These are phyloP conservation scores for Rosa chinensis DNA, from an alignment of 306 rosid species.

Conservation along the genomic window DNA sequence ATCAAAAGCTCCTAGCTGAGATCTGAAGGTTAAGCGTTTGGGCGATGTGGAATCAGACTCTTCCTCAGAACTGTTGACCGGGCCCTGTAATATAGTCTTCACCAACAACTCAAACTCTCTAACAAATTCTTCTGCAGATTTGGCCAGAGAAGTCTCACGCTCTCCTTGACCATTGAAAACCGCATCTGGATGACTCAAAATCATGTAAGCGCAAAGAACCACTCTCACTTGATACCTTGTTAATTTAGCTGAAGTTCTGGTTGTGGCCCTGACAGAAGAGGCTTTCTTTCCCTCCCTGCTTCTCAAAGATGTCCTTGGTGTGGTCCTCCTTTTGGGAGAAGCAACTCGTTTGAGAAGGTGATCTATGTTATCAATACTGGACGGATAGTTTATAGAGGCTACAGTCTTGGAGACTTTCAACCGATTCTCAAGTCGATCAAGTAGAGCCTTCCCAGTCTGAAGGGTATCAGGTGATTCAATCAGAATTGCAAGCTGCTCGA, in stretches of 20 bases:
- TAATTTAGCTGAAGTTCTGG: constrained; percentile 39
- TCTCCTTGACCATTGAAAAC: constrained; percentile 81
- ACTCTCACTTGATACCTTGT: constrained; percentile 87
- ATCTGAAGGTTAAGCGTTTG: constrained; percentile 67
- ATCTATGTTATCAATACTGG: constrained; percentile 75
- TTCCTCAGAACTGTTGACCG: constrained; percentile 56
- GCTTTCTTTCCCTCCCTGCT: constrained; percentile 51
- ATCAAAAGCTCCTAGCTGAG: constrained; percentile 84
- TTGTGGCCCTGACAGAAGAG: constrained; percentile 33
- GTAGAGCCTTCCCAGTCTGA: constrained; percentile 67
- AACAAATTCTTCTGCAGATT: constrained; percentile 74
- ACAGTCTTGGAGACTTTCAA: constrained; percentile 55
- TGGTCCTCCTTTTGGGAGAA: constrained; percentile 68
- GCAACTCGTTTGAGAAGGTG: constrained; percentile 89
- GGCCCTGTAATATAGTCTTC: constrained; percentile 70
- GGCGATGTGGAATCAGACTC: constrained; percentile 44
- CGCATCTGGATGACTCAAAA: constrained; percentile 85
- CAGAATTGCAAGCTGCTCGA: constrained; percentile 80
- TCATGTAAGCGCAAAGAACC: constrained; percentile 84
- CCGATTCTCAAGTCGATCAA: constrained; percentile 83
- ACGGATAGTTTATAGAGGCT: constrained; percentile 39
- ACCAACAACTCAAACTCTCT: constrained; percentile 63
- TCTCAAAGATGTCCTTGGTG: constrained; percentile 58
- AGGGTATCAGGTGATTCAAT: constrained; percentile 81
- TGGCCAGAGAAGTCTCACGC: constrained; percentile 71